Percentiles rank a stretch among this genome's conserved stretches.
phyloP scores from a whole-genome alignment of 73 alveolate genomes.

The Effrenium voratum region DNA sequence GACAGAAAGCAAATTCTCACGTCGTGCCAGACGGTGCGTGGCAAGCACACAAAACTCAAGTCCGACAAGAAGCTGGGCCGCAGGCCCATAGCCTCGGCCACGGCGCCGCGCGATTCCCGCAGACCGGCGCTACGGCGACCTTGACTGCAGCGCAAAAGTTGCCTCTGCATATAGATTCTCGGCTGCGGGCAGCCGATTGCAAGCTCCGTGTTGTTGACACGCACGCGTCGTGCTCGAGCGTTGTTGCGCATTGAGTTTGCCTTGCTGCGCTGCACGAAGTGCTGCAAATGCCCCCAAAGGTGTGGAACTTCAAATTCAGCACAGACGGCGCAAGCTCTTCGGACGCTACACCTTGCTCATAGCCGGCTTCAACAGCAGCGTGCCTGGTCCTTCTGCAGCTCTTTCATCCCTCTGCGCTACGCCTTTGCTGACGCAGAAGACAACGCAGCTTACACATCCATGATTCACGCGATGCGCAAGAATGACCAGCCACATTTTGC shows the following conservation, averaged over 20 bases:
- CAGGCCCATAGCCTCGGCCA: not conserved
- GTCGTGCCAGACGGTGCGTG: not conserved
- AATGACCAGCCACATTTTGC: not conserved
- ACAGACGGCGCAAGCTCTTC: conserved; percentile 18
- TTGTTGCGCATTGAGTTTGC: not conserved
- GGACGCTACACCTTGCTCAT: not conserved
- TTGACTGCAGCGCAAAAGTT: no score
- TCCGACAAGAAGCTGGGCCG: no score
- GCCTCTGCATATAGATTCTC: no score
- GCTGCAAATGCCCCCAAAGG: not conserved
- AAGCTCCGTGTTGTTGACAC: not conserved
- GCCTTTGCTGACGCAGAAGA: not conserved
- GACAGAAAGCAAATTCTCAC: not conserved
- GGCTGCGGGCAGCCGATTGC: not conserved
- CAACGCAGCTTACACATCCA: not conserved
- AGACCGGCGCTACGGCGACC: not conserved
- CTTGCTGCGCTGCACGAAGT: not conserved
- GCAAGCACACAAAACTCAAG: not conserved
- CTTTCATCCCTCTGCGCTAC: not conserved
- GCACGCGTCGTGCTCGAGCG: not conserved
- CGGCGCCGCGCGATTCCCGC: not conserved
- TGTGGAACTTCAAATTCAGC: conserved; percentile 21
- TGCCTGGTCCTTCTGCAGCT: not conserved
- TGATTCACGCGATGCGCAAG: not conserved
- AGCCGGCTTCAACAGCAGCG: not conserved